Conservation (phyloP, 805 yeast genomes). For the Saccharomycopsis vini region DNA sequence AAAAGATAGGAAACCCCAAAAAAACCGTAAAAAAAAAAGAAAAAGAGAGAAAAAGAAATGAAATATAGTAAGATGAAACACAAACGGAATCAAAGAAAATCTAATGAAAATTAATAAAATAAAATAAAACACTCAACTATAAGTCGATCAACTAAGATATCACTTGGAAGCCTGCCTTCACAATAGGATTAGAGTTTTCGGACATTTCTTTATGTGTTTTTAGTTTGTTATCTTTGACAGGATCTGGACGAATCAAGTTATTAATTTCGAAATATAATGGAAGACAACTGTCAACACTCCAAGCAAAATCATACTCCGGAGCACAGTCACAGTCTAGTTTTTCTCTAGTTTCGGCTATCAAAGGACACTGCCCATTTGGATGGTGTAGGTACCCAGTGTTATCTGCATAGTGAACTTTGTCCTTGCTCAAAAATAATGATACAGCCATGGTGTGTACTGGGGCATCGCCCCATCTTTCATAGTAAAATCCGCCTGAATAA, state of each 20-base stretch:
- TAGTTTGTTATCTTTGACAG: conserved; percentile 21
- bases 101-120: too few relatives aligned
- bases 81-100: too few relatives aligned
- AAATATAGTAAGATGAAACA: too few relatives aligned
- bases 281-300: conserved; percentile 42
- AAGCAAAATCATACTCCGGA: conserved; percentile 39
- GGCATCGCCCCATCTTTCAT: conserved; percentile 58
- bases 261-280: conserved; percentile 34
- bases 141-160: too few relatives aligned
- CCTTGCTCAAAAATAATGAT: conserved; percentile 27
- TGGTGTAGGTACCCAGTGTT: conserved; percentile 48
- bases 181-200: conserved; percentile 17
- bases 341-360: conserved; percentile 35
- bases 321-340: conserved; percentile 45
- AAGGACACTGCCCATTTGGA: conserved; percentile 56
- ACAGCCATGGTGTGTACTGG: conserved; percentile 42
- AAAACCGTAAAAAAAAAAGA: too few relatives aligned
- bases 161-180: conserved; percentile 10
- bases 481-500: conserved; percentile 42
- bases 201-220: conserved; percentile 13
- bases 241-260: conserved; percentile 25
- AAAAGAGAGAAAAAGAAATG: too few relatives aligned
- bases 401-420: conserved; percentile 31
- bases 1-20: too few relatives aligned
- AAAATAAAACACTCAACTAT: too few relatives aligned